Evolutionary conservation across 2,329 filamentous ascomycete genomes (phyloP).

Genomic region (Ascochyta rabiei): DNA sequence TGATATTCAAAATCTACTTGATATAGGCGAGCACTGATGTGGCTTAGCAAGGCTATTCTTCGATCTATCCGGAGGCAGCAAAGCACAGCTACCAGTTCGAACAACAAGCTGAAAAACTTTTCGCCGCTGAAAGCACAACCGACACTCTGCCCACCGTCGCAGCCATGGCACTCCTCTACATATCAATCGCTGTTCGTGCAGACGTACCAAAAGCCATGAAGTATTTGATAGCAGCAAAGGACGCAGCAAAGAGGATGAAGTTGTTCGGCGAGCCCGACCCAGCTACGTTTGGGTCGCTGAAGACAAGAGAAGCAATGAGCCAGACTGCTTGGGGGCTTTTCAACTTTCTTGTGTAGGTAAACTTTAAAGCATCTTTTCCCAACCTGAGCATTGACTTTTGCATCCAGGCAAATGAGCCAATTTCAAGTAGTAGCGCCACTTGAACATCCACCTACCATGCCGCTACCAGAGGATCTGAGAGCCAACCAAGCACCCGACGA

Average conservation of each 20-base stretch:
- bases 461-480: slow-evolving; percentile 8
- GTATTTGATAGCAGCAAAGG: slow-evolving; percentile 11
- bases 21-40: neutral
- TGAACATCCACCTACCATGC: slow-evolving; percentile 13
- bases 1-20: neutral
- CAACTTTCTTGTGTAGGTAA: slow-evolving; percentile 19
- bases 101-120: slow-evolving; percentile 18
- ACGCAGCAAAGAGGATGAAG: slow-evolving; percentile 12
- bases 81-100: slow-evolving; percentile 14
- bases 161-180: slow-evolving; percentile 15
- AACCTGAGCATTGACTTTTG: slow-evolving; percentile 7
- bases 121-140: slow-evolving; percentile 3
- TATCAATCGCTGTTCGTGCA: slow-evolving; percentile 11
- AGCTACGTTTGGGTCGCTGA: slow-evolving; percentile 3
- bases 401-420: slow-evolving; percentile 15
- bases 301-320: slow-evolving; percentile 11
- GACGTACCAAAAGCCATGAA: slow-evolving; percentile 13
- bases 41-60: slow-evolving; percentile 11
- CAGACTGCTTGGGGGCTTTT: slow-evolving; percentile 19
- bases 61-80: slow-evolving; percentile 7
- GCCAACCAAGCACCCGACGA: neutral
- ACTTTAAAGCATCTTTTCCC: neutral
- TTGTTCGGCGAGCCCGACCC: slow-evolving; percentile 13
- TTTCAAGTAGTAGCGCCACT: slow-evolving; percentile 14
- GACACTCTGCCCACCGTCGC: slow-evolving; percentile 12